Conservation (phyloP, 371 early-diverging fungal species). For the Mortierella sp. region DNA sequence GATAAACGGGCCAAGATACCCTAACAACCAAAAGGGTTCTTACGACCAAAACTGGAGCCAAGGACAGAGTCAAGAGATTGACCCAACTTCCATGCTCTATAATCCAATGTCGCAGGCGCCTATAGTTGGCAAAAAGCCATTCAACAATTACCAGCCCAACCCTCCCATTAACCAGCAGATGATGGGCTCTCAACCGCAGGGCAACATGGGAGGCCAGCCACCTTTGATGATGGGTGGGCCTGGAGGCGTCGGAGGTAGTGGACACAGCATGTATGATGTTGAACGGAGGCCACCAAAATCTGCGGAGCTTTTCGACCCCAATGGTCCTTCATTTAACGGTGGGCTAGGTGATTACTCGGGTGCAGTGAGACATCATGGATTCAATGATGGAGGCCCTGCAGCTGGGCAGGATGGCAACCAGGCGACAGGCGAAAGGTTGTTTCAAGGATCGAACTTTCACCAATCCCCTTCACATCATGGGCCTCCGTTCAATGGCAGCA, state of each 20-base stretch:
- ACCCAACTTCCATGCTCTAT: conserved; percentile 21
- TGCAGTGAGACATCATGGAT: conserved; percentile 15
- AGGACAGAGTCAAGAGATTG: conserved; percentile 22
- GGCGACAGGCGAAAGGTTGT: background rate
- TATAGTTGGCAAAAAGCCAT: conserved; percentile 27
- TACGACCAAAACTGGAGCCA: conserved; percentile 34
- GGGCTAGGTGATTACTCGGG: conserved; percentile 9
- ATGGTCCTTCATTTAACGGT: conserved; percentile 28
- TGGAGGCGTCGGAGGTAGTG: conserved; percentile 7
- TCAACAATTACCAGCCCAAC: conserved; percentile 19
- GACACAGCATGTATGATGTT: conserved; percentile 27
- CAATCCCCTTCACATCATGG: conserved; percentile 17
- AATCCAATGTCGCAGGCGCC: conserved; percentile 18
- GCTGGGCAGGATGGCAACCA: conserved; percentile 1
- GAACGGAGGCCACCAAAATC: conserved; percentile 54
- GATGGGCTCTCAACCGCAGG: conserved; percentile 14
- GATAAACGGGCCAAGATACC: conserved; percentile 19
- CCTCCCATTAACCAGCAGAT: conserved; percentile 16
- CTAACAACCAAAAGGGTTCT: conserved; percentile 26
- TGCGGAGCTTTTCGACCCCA: conserved; percentile 48
- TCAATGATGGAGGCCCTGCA: conserved; percentile 16
- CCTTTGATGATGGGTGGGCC: conserved; percentile 7
- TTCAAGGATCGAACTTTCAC: conserved; percentile 10
- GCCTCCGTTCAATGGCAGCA: conserved; percentile 9
- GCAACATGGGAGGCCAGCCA: conserved; percentile 5